phyloP scores from a whole-genome alignment of 2,329 filamentous ascomycete species.

The Claviceps monticola region DNA sequence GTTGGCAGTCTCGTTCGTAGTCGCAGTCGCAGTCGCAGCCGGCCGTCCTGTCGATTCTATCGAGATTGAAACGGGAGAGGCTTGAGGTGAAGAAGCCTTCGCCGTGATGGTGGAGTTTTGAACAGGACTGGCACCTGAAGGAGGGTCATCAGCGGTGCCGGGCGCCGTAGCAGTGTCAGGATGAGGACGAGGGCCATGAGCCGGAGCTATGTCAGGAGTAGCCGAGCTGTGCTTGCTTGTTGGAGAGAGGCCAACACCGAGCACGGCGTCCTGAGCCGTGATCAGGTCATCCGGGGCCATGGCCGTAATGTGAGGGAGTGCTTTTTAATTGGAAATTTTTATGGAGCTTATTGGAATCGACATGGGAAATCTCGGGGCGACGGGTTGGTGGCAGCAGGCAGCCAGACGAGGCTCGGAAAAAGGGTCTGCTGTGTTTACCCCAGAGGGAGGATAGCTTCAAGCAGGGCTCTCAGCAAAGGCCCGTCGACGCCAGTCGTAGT shows the following conservation, averaged over 20 bases:
- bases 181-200: conserved; percentile 6
- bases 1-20: background rate
- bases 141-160: conserved; percentile 7
- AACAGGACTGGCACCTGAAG: background rate
- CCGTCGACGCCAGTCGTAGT: background rate
- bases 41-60: background rate
- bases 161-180: conserved; percentile 1
- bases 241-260: conserved; percentile 13
- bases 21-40: background rate
- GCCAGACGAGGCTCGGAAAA: conserved; percentile 1
- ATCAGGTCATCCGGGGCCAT: conserved; percentile 16
- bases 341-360: conserved; percentile 20
- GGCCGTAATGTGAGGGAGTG: conserved; percentile 5
- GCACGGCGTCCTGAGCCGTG: conserved; percentile 17
- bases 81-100: conserved; percentile 2
- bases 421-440: background rate
- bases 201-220: conserved; percentile 10
- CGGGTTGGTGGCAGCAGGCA: background rate
- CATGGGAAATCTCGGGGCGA: conserved; percentile 13
- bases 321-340: conserved; percentile 23
- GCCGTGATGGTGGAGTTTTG: conserved; percentile 1
- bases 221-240: conserved; percentile 10
- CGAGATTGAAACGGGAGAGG: conserved; percentile 1
- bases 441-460: conserved; percentile 1
- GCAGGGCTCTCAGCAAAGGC: background rate